Percentiles rank a stretch among this genome's conserved stretches.
These are phyloP conservation scores for Fagopyrum homotropicum DNA, from an alignment of 148 eudicot species.

Conservation along the genomic window DNA sequence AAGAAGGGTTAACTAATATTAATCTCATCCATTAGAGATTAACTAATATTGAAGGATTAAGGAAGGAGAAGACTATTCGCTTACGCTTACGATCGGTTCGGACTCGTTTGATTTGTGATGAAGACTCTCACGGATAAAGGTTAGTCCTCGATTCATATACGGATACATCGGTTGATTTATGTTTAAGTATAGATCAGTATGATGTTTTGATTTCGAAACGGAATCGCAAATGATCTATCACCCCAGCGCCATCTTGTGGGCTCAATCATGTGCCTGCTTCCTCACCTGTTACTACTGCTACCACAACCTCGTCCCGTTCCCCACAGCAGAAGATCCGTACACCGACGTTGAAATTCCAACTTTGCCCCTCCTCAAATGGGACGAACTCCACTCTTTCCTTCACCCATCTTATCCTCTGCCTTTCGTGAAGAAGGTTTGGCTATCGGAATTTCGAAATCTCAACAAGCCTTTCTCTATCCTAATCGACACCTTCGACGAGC, in stretches of 20 bases:
- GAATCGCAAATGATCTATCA: too few species aligned
- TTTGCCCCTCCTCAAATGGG: conserved; percentile 48
- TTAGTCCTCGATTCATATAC: too few species aligned
- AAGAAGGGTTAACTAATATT: too few species aligned
- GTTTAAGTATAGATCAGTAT: too few species aligned
- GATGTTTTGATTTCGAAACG: too few species aligned
- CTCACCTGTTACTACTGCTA: conserved; percentile 43
- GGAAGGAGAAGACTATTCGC: too few species aligned
- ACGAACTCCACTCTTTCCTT: conserved; percentile 62
- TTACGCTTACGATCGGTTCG: too few species aligned
- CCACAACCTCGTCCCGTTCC: conserved; percentile 40
- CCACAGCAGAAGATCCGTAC: conserved; percentile 35
- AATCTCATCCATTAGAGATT: too few species aligned
- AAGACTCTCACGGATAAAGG: too few species aligned
- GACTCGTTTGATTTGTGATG: too few species aligned
- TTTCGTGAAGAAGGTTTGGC: conserved; percentile 38
- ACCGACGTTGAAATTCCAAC: conserved; percentile 45
- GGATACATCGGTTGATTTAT: too few species aligned
- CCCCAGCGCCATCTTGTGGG: conserved; percentile 70
- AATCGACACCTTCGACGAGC: conserved; percentile 63
- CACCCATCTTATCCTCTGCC: conserved; percentile 55
- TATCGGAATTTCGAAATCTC: conserved; percentile 32
- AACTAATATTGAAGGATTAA: too few species aligned
- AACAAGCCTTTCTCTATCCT: conserved; percentile 46
- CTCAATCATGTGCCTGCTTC: conserved; percentile 63